phyloP scores from a whole-genome alignment of 2,329 filamentous ascomycete genomes.

The Arthroderma sp. region DNA sequence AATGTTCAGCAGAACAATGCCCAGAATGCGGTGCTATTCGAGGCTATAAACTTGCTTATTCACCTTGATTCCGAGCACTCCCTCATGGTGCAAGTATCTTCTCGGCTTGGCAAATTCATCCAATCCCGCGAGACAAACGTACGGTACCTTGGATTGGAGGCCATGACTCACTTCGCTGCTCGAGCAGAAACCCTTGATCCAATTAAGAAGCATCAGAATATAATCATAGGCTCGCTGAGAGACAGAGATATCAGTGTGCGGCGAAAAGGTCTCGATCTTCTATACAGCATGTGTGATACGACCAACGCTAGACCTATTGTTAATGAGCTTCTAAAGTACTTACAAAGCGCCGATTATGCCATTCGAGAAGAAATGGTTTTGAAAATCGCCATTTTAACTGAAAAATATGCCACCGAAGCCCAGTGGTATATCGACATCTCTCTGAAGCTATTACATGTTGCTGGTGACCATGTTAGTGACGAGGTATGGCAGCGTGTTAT shows the following conservation, averaged over 20 bases:
- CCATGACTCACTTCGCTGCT: conserved; percentile 95
- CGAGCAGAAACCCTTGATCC: conserved; percentile 87
- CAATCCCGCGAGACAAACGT: conserved; percentile 96
- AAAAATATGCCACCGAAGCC: conserved; percentile 95
- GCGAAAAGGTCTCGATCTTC: conserved; percentile 82
- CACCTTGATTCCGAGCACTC: conserved; percentile 90
- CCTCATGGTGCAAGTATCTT: conserved; percentile 91
- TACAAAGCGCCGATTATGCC: conserved; percentile 93
- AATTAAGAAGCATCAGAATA: conserved; percentile 94
- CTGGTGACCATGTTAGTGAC: conserved; percentile 95
- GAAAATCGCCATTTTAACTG: conserved; percentile 94
- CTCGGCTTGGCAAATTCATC: conserved; percentile 84
- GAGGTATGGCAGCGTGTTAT: conserved; percentile 99
- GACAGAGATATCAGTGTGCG: conserved; percentile 96
- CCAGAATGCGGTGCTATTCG: conserved; percentile 93
- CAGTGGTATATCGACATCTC: conserved; percentile 99
- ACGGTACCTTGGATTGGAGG: conserved; percentile 85
- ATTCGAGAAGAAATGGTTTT: conserved; percentile 98
- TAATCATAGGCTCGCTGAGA: conserved; percentile 86
- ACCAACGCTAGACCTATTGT: conserved; percentile 92
- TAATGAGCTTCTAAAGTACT: conserved; percentile 79
- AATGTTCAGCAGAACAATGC: conserved; percentile 99
- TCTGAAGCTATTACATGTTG: conserved; percentile 83
- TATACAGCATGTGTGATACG: conserved; percentile 99
- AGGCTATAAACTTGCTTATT: conserved; percentile 97